These are phyloP conservation scores for Fusarium dlaminii DNA, from an alignment of 2,329 filamentous ascomycete species.

Conservation along the genomic window DNA sequence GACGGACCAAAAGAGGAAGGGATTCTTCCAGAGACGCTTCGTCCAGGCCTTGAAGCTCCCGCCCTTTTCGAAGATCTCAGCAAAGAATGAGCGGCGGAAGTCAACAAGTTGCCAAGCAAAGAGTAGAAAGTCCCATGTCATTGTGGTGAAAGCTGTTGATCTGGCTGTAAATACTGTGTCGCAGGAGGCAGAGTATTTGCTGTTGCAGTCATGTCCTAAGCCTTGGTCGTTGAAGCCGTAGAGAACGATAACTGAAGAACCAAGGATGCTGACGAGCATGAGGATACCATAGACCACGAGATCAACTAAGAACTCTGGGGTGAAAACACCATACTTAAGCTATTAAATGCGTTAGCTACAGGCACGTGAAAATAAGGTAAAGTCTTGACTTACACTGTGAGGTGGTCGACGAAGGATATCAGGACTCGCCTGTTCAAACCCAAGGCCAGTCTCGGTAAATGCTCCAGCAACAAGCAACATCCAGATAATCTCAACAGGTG, in stretches of 20 bases:
- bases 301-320: constrained; percentile 69
- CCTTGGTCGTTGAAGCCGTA: constrained; percentile 64
- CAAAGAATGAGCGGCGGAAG: constrained; percentile 72
- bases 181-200: constrained; percentile 59
- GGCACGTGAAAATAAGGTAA: not conserved
- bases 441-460: constrained; percentile 77
- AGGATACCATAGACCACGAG: constrained; percentile 71
- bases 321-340: constrained; percentile 67
- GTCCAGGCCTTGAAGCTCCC: constrained; percentile 60
- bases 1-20: constrained; percentile 61
- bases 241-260: constrained; percentile 66
- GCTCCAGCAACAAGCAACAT: constrained; percentile 78
- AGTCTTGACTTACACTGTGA: constrained; percentile 27
- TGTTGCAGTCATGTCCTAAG: constrained; percentile 68
- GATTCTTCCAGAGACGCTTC: constrained; percentile 63
- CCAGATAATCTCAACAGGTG: constrained; percentile 78
- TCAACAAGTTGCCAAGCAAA: constrained; percentile 76
- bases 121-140: constrained; percentile 75
- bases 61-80: constrained; percentile 60
- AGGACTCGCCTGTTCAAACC: constrained; percentile 72
- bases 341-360: constrained; percentile 2
- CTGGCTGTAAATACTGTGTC: constrained; percentile 70
- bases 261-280: constrained; percentile 68
- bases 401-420: constrained; percentile 75
- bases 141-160: constrained; percentile 71